Evolutionary conservation across 345 rosid species (phyloP), one percentile per base, ranked within the genome.

Genomic region (Aquilaria yunnanensis): DNA sequence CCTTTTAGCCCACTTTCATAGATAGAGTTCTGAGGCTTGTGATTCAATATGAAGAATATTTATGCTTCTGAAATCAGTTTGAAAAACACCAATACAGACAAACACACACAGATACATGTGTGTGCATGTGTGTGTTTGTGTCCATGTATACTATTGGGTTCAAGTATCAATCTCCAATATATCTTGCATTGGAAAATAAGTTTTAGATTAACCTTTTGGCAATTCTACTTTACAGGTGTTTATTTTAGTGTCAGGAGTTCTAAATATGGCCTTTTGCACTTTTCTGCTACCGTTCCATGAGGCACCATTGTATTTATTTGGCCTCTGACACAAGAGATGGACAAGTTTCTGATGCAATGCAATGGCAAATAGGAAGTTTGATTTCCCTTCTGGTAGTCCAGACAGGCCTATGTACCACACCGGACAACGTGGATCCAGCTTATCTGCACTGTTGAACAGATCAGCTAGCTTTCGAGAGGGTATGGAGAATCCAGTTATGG

Each of bases 401-500:
- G 96, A 90, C 76, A 88, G 90, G 82, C 82, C 86, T 56, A 56
- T 74, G 59, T 90, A 88, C 78, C 52, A 74, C 64, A 64, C 80
- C 63, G 95, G 90, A 65, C 86, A 78, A 73, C 85, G 85, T 70
- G 95, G 96, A 83, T 79, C 97, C 80, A 83, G 81, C 83, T 65
- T 80, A 75, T 75, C 83, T 69, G 77, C 85, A 75, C 80, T 78
- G 59, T 69, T 85, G 81, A 96, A 94, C 72, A 88, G 92, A 83
- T 86, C 97, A 12, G 76, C 92, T 69, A 88, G 92, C 75, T 94
- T 88, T 63, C 90, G 92, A 10, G 96, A 89, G 80, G 75, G 82
- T 59, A 72, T 79, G 78, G 98, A 86, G 70, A 81, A 79, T 74
- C 83, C 86, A 56, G 74, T 78, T 71, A 69, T 83, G 33, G 69